Base-by-base conservation (phyloP, 1,284 basidiomycete species). In the Cystobasidiaceae sp. region DNA sequence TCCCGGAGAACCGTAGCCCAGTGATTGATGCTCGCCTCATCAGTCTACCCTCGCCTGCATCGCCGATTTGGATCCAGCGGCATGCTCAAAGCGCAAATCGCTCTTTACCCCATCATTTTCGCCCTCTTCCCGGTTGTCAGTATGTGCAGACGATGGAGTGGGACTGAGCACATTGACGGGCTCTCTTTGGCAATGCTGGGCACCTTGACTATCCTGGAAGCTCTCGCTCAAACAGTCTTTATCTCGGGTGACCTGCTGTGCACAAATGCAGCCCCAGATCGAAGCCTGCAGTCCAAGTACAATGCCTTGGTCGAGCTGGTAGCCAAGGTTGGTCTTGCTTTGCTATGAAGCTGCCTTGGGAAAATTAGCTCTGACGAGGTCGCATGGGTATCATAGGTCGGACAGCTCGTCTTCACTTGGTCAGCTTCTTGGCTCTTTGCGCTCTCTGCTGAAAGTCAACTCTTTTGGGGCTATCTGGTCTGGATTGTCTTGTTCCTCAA, bases 161-260 rank as follows among this genome's bases (percentile, higher is more conserved):
- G 13, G 5, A n/a, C 15, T 15, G 59, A 37, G 11, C 21, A 28
- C 8, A 17, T 62, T 32, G 48, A 51, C 21, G 6, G 34, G 8
- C 6, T 62, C 17, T 52, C 59, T 25, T n/a, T 43, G n/a, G 21
- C 30, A 2, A 30, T 62, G n/a, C 25, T 62, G 7, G 48, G 33
- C 37, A 51, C 19, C 21, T 25, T 62, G 19, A 25, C 39, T 45
- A 71, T 72, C 72, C 11, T 88, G 69, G 89, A 88, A 78, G 86
- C 90, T 58, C 79, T 90, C 55, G 78, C 80, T 44, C 83, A 88
- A 73, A 92, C 89, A 0, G 78, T 81, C 32, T 87, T 92, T 79
- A 88, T 62, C 32, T 46, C 41, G 6, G 48, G 46, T 3, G 59
- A 62, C 21, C 37, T 62, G 8, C 34, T 62, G 23, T 62, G 46